Percentiles rank a stretch among this genome's conserved stretches.
Conservation (phyloP, 2,329 filamentous ascomycete genomes). For the Orbilia blumenaviensis region DNA sequence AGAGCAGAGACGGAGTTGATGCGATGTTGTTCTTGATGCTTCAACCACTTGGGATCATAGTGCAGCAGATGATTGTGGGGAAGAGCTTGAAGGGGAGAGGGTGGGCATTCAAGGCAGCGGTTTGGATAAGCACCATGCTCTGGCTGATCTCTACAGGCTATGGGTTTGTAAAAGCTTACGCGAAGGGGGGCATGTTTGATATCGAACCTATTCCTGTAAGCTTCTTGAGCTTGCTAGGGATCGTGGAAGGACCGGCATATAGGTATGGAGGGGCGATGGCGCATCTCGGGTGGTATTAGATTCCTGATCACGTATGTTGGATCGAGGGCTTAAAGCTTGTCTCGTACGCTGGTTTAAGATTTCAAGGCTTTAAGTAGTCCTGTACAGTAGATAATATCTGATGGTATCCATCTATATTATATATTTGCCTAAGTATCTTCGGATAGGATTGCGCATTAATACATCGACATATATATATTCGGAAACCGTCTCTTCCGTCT, state of each 20-base stretch:
- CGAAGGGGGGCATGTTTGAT: conserved; percentile 47
- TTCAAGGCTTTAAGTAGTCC: too few species aligned
- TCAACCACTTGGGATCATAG: conserved; percentile 33
- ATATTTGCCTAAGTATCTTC: too few species aligned
- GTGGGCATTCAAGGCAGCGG: not conserved
- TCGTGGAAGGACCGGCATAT: conserved; percentile 27
- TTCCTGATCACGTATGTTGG: too few species aligned
- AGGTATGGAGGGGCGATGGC: conserved; percentile 16
- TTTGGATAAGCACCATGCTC: conserved; percentile 22
- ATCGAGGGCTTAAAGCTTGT: too few species aligned
- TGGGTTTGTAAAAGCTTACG: conserved; percentile 31
- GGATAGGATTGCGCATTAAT: too few species aligned
- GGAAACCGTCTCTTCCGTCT: too few species aligned
- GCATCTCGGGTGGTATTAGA: conserved; percentile 25
- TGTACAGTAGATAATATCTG: too few species aligned
- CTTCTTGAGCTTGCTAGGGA: conserved; percentile 29
- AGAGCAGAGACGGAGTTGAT: conserved; percentile 20
- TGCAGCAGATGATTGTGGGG: conserved; percentile 29
- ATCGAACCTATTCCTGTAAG: conserved; percentile 47
- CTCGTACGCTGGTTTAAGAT: too few species aligned
- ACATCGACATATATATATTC: too few species aligned
- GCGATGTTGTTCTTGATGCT: conserved; percentile 20
- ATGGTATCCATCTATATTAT: too few species aligned
- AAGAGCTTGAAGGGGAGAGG: not conserved
- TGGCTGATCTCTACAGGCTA: conserved; percentile 39